phyloP scores from a whole-genome alignment of 257 asterid species.

The Galeopsis tetrahit region DNA sequence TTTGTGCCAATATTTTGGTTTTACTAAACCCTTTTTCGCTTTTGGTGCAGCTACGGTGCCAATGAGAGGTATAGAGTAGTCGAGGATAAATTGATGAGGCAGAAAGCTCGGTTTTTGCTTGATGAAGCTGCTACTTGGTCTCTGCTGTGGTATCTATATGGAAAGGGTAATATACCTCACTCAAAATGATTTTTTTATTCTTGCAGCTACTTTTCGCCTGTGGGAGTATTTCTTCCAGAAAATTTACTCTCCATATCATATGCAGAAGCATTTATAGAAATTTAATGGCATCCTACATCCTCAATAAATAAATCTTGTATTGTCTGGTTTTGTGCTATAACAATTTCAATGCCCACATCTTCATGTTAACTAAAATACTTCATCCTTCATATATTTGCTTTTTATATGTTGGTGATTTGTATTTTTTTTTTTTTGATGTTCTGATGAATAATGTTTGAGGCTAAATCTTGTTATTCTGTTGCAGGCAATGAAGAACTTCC shows the following conservation, averaged over 20 bases:
- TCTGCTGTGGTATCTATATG: constrained; percentile 91
- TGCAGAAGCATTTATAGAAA: neutral
- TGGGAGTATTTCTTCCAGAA: constrained; percentile 1
- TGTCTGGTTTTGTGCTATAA: constrained; percentile 23
- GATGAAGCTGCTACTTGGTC: constrained; percentile 99
- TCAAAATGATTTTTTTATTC: constrained; percentile 1
- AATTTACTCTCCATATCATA: constrained; percentile 12
- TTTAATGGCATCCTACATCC: constrained; percentile 12
- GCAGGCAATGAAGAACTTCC: constrained; percentile 93
- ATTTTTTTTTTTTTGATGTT: constrained; percentile 25
- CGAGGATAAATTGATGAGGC: constrained; percentile 94
- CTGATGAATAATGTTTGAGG: constrained; percentile 25
- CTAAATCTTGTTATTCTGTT: constrained; percentile 39
- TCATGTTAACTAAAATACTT: constrained; percentile 26
- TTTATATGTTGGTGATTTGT: constrained; percentile 9
- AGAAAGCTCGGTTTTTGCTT: constrained; percentile 79
- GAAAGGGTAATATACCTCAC: constrained; percentile 69
- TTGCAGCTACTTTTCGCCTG: constrained; percentile 6
- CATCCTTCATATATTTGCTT: constrained; percentile 12
- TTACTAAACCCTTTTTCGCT: constrained; percentile 15
- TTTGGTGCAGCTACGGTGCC: constrained; percentile 76
- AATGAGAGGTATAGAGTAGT: constrained; percentile 75
- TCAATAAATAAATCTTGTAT: constrained; percentile 28
- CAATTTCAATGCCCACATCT: constrained; percentile 20
- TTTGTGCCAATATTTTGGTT: constrained; percentile 26